Conservation (phyloP, 495 filamentous ascomycete genomes). For the Penicillium bovifimosum region DNA sequence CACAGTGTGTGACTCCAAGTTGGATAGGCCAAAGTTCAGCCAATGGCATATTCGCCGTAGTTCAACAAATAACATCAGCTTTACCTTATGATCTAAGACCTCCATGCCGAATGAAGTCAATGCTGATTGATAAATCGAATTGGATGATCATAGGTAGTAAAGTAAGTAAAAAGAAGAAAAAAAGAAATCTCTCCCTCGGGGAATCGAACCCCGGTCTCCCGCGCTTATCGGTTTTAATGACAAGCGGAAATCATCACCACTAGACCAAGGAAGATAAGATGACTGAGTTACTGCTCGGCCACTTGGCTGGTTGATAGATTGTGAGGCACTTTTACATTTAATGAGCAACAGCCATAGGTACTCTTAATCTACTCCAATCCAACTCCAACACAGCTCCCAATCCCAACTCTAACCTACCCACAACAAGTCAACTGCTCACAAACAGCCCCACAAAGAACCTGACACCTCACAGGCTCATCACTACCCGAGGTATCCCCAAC, state of each 20-base stretch:
- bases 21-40: too few species aligned
- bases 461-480: slow-evolving; percentile 21
- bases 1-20: too few species aligned
- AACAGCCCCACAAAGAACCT: slow-evolving; percentile 27
- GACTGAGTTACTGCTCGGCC: slow-evolving; percentile 27
- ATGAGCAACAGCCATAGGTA: too few species aligned
- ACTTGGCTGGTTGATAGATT: slow-evolving; percentile 23
- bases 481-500: neutral
- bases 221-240: slow-evolving; percentile 40
- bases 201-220: slow-evolving; percentile 53
- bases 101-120: neutral
- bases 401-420: slow-evolving; percentile 3
- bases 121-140: too few species aligned
- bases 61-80: too few species aligned
- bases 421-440: slow-evolving; percentile 34
- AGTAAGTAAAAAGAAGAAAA: neutral
- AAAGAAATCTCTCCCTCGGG: slow-evolving; percentile 36
- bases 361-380: too few species aligned
- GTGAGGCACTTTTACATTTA: too few species aligned
- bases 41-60: too few species aligned
- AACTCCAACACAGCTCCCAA: too few species aligned
- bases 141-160: too few species aligned
- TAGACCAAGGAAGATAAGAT: slow-evolving; percentile 39
- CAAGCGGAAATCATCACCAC: slow-evolving; percentile 54
- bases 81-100: too few species aligned